These are phyloP conservation scores for Diplocarpon mali DNA, from an alignment of 2,329 filamentous ascomycete species.

Conservation along the genomic window DNA sequence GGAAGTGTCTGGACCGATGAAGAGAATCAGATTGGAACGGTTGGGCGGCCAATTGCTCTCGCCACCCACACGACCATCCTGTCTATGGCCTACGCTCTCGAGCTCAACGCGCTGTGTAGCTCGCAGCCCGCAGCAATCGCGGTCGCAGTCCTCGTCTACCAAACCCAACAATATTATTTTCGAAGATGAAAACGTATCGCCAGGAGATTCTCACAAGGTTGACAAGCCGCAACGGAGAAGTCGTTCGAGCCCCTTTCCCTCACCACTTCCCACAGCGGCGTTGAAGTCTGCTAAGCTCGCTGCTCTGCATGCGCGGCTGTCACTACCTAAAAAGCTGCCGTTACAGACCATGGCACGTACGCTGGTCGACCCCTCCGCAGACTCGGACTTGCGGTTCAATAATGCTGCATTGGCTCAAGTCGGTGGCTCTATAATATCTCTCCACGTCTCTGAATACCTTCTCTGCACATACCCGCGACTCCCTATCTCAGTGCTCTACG, in stretches of 20 bases:
- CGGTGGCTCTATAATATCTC: conserved; percentile 72
- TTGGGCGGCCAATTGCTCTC: conserved; percentile 50
- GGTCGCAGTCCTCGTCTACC: conserved; percentile 14
- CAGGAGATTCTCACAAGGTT: background rate
- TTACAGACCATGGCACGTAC: conserved; percentile 76
- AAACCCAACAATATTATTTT: conserved; percentile 16
- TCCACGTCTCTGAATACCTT: conserved; percentile 81
- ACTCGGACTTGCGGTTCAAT: conserved; percentile 71
- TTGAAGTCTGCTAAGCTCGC: conserved; percentile 75
- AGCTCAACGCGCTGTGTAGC: conserved; percentile 21
- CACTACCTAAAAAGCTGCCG: conserved; percentile 70
- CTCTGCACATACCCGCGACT: conserved; percentile 84
- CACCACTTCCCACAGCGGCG: conserved; percentile 58
- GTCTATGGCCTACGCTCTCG: conserved; percentile 26
- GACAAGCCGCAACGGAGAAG: conserved; percentile 27
- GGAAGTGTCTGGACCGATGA: conserved; percentile 34
- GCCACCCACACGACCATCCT: conserved; percentile 30
- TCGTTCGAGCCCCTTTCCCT: conserved; percentile 36
- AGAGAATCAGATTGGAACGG: conserved; percentile 49
- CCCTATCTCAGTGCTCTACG: conserved; percentile 77
- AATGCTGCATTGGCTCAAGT: conserved; percentile 75
- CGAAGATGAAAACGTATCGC: conserved; percentile 17
- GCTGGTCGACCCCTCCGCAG: conserved; percentile 77
- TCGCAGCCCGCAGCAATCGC: conserved; percentile 14
- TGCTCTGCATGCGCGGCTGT: conserved; percentile 81